A percentile compares a stretch with the other conserved stretches of the same genome.
Evolutionary conservation across 2,329 filamentous ascomycete species (phyloP).

Genomic region (Scorias spongiosa): DNA sequence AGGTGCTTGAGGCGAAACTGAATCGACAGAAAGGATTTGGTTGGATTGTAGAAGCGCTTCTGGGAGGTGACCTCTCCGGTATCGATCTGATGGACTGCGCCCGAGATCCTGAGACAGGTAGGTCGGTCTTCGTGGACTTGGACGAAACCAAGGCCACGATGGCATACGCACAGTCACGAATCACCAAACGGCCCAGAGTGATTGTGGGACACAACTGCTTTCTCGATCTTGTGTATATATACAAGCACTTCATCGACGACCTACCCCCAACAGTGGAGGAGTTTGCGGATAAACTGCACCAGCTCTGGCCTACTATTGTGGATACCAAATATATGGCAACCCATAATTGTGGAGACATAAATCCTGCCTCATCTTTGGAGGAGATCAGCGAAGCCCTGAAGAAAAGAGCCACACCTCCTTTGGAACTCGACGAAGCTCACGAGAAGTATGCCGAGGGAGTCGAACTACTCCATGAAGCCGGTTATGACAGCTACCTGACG

Average conservation of each 20-base stretch:
- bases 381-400: constrained; percentile 32
- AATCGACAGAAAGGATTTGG: constrained; percentile 32
- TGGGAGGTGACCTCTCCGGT: constrained; percentile 21
- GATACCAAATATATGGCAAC: constrained; percentile 52
- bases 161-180: constrained; percentile 23
- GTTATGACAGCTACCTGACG: constrained; percentile 47
- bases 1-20: constrained; percentile 26
- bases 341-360: constrained; percentile 37
- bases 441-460: constrained; percentile 24
- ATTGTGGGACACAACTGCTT: constrained; percentile 52
- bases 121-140: constrained; percentile 21
- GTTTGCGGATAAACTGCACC: constrained; percentile 37
- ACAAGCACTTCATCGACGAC: constrained; percentile 44
- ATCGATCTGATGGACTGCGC: constrained; percentile 24
- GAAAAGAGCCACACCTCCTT: constrained; percentile 25
- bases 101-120: constrained; percentile 19
- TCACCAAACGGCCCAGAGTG: constrained; percentile 33
- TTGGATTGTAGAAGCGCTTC: constrained; percentile 35
- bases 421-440: constrained; percentile 24
- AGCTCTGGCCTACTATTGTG: constrained; percentile 40
- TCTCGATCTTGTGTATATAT: constrained; percentile 48
- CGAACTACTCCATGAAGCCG: constrained; percentile 41
- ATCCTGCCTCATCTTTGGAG: constrained; percentile 32
- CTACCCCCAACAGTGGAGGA: constrained; percentile 39
- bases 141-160: constrained; percentile 23